Conservation (phyloP, 1,139 yeast species). For the Magnusiomyces fungicola region DNA sequence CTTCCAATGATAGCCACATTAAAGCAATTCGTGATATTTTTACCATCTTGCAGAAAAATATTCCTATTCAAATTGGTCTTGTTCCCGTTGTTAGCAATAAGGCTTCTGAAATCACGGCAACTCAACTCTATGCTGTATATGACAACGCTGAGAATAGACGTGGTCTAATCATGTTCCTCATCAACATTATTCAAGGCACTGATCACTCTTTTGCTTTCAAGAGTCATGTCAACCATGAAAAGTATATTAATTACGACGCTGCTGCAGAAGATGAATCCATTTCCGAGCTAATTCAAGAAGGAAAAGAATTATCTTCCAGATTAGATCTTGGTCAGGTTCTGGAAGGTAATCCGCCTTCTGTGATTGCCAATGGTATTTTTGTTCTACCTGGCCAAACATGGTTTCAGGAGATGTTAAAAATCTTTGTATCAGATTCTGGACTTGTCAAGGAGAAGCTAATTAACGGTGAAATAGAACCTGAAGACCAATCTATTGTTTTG, state of each 20-base stretch:
- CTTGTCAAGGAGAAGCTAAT: constrained; percentile 22
- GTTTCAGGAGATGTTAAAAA: constrained; percentile 34
- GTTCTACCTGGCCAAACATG: constrained; percentile 36
- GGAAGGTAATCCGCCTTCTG: constrained; percentile 36
- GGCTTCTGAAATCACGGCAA: constrained; percentile 26
- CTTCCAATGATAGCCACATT: constrained; percentile 44
- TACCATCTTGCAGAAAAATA: constrained; percentile 40
- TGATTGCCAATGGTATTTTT: constrained; percentile 70
- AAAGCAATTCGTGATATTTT: constrained; percentile 45
- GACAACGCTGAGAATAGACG: constrained; percentile 12
- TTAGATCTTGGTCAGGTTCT: constrained; percentile 32
- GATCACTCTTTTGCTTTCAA: constrained; percentile 18
- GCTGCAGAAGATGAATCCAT: constrained; percentile 15
- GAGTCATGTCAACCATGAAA: constrained; percentile 15
- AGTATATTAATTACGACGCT: constrained; percentile 8
- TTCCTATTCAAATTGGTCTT: constrained; percentile 78
- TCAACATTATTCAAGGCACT: constrained; percentile 19
- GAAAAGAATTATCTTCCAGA: constrained; percentile 30
- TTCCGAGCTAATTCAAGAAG: constrained; percentile 20
- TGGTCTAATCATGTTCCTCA: constrained; percentile 27
- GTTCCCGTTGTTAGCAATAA: constrained; percentile 46
- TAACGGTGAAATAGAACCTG: constrained; percentile 16
- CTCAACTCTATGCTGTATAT: constrained; percentile 35
- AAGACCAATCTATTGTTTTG: constrained; percentile 1
- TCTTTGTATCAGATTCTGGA: constrained; percentile 30